phyloP scores from a whole-genome alignment of 2,329 filamentous ascomycete species.

The Alternaria sp. region DNA sequence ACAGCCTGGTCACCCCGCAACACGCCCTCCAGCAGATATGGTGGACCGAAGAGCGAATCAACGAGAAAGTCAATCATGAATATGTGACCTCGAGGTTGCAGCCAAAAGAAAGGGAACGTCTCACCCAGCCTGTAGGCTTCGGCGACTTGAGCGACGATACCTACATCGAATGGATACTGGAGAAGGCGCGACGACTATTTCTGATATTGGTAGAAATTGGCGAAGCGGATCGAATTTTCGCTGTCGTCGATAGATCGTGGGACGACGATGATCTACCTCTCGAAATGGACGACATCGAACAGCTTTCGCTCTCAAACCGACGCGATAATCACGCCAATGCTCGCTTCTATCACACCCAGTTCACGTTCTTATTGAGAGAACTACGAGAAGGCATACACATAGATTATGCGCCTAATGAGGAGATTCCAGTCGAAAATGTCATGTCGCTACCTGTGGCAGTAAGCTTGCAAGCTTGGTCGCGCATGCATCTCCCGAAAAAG shows the following conservation, averaged over 20 bases:
- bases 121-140: slow-evolving; percentile 71
- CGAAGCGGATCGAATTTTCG: slow-evolving; percentile 77
- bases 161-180: slow-evolving; percentile 80
- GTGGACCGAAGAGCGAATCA: slow-evolving; percentile 76
- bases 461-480: slow-evolving; percentile 61
- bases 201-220: slow-evolving; percentile 74
- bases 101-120: slow-evolving; percentile 67
- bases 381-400: slow-evolving; percentile 68
- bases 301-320: slow-evolving; percentile 66
- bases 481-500: slow-evolving; percentile 69
- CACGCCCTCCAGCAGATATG: slow-evolving; percentile 64
- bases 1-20: slow-evolving; percentile 60
- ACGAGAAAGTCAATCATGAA: slow-evolving; percentile 71
- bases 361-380: slow-evolving; percentile 72
- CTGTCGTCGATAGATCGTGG: slow-evolving; percentile 77
- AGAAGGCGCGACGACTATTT: slow-evolving; percentile 74
- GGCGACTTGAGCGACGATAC: slow-evolving; percentile 75
- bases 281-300: slow-evolving; percentile 69
- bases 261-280: slow-evolving; percentile 79
- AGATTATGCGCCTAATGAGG: slow-evolving; percentile 71
- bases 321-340: slow-evolving; percentile 70
- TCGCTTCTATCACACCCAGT: slow-evolving; percentile 75
- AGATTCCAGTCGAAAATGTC: slow-evolving; percentile 73
- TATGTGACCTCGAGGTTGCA: slow-evolving; percentile 72
- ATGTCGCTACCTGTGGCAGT: slow-evolving; percentile 64